These are phyloP conservation scores for Saksenaea oblongispora DNA, from an alignment of 371 early-diverging fungal species.

Conservation along the genomic window DNA sequence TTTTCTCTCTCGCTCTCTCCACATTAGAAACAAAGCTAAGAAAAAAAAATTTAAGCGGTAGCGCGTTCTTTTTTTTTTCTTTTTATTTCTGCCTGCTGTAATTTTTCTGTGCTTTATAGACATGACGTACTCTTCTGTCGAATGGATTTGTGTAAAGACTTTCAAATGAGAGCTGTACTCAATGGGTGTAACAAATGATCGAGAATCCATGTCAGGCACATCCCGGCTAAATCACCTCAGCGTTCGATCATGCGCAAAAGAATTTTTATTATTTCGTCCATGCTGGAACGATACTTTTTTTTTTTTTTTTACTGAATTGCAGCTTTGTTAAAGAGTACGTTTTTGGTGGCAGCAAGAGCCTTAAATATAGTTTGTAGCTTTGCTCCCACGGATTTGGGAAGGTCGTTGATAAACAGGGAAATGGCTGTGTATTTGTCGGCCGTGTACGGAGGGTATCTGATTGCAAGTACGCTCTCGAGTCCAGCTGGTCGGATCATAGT, in stretches of 20 bases:
- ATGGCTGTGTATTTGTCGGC: slow-evolving; percentile 35
- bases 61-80: slow-evolving; percentile 6
- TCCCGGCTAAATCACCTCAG: too few relatives aligned
- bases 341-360: slow-evolving; percentile 32
- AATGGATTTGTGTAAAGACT: too few relatives aligned
- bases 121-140: not conserved
- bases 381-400: slow-evolving; percentile 25
- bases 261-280: too few relatives aligned
- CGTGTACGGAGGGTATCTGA: slow-evolving; percentile 56
- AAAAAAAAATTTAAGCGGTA: not conserved
- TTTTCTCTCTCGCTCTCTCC: slow-evolving; percentile 6
- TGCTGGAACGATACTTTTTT: too few relatives aligned
- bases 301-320: not conserved
- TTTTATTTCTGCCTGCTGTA: not conserved
- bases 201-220: too few relatives aligned
- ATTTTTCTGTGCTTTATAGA: not conserved
- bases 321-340: slow-evolving; percentile 28
- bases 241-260: too few relatives aligned
- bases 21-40: slow-evolving; percentile 6
- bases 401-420: slow-evolving; percentile 26
- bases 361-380: slow-evolving; percentile 28
- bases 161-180: too few relatives aligned
- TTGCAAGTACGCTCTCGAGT: slow-evolving; percentile 44
- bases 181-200: too few relatives aligned
- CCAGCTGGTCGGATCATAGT: slow-evolving; percentile 54